phyloP scores from a whole-genome alignment of 208 protist species.

The Balamuthia mandrillaris region DNA sequence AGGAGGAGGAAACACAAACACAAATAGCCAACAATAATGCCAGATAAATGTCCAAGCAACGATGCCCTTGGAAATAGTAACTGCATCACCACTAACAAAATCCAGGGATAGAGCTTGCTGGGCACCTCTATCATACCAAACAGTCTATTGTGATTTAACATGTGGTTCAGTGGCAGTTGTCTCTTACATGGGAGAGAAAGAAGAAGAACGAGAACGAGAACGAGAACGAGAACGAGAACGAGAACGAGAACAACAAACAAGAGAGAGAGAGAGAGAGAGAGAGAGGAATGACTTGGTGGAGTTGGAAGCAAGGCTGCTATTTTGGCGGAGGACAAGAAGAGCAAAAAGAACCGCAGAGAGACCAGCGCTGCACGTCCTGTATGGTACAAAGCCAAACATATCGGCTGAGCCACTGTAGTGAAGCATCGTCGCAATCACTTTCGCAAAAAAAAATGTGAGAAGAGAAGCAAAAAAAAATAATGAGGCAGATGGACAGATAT shows the following conservation, averaged over 20 bases:
- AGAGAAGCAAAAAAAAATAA: not conserved
- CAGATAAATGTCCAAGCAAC: conserved; percentile 58
- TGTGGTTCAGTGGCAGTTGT: not conserved
- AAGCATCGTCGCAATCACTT: not conserved
- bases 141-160: not conserved
- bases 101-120: conserved; percentile 52
- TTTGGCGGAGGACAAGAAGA: conserved; percentile 46
- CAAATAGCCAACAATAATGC: conserved; percentile 56
- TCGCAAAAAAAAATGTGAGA: no score
- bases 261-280: not conserved
- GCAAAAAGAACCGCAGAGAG: conserved; percentile 58
- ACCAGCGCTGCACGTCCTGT: conserved; percentile 39
- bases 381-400: not conserved
- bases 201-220: not conserved
- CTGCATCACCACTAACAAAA: conserved; percentile 54
- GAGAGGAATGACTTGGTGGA: not conserved
- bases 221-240: not conserved
- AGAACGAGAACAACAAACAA: not conserved
- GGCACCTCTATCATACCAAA: conserved; percentile 55
- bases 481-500: not conserved
- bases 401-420: not conserved
- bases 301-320: not conserved
- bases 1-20: not conserved
- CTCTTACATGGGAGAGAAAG: no score
- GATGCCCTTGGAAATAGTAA: conserved; percentile 50